Percentiles rank a stretch among this genome's conserved stretches.
Evolutionary conservation across 257 asterid genomes (phyloP).

Genomic region (Verbascum thapsus): DNA sequence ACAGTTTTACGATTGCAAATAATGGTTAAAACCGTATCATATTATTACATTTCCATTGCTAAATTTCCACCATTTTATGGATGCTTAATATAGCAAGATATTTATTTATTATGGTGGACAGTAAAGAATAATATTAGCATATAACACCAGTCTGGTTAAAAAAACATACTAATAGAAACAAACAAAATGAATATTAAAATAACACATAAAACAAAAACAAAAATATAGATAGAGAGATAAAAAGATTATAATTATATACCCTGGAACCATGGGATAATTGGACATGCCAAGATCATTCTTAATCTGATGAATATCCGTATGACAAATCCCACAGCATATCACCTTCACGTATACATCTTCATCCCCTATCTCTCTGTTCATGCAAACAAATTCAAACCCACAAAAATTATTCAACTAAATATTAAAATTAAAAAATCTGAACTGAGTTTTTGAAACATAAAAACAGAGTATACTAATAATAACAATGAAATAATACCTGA

Average conservation of each 20-base stretch:
- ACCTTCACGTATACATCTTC: slow-evolving; percentile 85
- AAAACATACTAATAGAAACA: not conserved
- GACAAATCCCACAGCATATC: slow-evolving; percentile 86
- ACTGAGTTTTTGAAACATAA: not conserved
- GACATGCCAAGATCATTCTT: slow-evolving; percentile 97
- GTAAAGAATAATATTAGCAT: too few relatives aligned
- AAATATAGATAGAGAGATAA: slow-evolving; percentile 6
- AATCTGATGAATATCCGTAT: slow-evolving; percentile 78
- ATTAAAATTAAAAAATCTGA: not conserved
- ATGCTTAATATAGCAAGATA: too few relatives aligned
- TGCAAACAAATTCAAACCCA: slow-evolving; percentile 13
- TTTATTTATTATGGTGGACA: too few relatives aligned
- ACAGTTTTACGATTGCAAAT: too few relatives aligned
- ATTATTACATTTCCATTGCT: too few relatives aligned
- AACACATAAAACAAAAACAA: too few relatives aligned
- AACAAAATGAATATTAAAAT: too few relatives aligned
- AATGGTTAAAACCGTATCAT: too few relatives aligned
- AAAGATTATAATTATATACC: slow-evolving; percentile 45
- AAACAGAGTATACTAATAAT: not conserved
- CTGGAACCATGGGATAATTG: slow-evolving; percentile 96
- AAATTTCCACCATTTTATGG: too few relatives aligned
- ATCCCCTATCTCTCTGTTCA: slow-evolving; percentile 66
- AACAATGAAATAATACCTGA: slow-evolving; percentile 55
- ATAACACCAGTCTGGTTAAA: too few relatives aligned
- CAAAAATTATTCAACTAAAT: not conserved